These are phyloP conservation scores for Mortierella sp. DNA, from an alignment of 371 early-diverging fungal genomes.

Conservation along the genomic window DNA sequence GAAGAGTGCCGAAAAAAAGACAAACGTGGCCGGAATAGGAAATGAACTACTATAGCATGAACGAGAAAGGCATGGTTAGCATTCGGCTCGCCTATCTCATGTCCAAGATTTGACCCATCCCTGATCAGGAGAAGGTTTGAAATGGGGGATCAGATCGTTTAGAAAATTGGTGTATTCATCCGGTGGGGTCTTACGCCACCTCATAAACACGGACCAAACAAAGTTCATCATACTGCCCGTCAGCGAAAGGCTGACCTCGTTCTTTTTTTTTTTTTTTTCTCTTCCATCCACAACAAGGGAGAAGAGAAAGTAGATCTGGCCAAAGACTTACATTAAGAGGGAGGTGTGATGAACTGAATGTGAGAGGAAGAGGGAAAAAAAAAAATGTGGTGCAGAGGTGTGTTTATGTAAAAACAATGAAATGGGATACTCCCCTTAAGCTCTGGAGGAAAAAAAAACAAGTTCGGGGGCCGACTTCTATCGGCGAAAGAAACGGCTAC, in stretches of 20 bases:
- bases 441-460: too few species aligned
- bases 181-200: slow-evolving; percentile 59
- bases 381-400: neutral
- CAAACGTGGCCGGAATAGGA: neutral
- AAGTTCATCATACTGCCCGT: slow-evolving; percentile 53
- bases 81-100: neutral
- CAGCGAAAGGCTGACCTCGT: too few species aligned
- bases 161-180: slow-evolving; percentile 52
- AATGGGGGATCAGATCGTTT: slow-evolving; percentile 43
- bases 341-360: neutral
- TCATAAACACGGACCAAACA: slow-evolving; percentile 61
- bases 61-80: neutral
- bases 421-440: too few species aligned
- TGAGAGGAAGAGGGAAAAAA: neutral
- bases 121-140: neutral
- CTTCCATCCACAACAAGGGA: too few species aligned
- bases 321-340: slow-evolving; percentile 12
- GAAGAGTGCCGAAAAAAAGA: too few species aligned
- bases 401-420: too few species aligned
- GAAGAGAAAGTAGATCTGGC: neutral
- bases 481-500: slow-evolving; percentile 19
- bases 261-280: neutral
- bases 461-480: neutral
- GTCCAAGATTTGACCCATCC: neutral
- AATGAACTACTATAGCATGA: neutral